Percentiles rank a stretch among this genome's conserved stretches.
Evolutionary conservation across 2,329 filamentous ascomycete genomes (phyloP).

Genomic region (Hymenoscyphus scutula): DNA sequence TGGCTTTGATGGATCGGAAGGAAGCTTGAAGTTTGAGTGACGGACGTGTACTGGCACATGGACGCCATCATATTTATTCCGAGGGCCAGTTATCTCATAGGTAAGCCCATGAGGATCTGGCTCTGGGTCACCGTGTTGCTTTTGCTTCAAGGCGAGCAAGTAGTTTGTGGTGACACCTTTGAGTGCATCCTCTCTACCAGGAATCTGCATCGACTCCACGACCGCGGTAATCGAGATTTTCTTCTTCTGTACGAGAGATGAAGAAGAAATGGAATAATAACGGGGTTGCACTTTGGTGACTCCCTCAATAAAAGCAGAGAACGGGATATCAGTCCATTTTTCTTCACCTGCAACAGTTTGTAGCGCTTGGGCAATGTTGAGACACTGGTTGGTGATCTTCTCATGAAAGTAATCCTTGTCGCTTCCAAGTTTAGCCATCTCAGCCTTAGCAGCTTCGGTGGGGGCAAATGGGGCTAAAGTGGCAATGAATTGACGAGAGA

Average conservation of each 20-base stretch:
- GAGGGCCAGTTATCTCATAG: slow-evolving; percentile 83
- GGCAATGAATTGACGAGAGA: slow-evolving; percentile 92
- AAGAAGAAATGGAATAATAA: slow-evolving; percentile 99
- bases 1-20: slow-evolving; percentile 89
- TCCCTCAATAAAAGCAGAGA: slow-evolving; percentile 92
- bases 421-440: slow-evolving; percentile 82
- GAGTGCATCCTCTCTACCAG: slow-evolving; percentile 73
- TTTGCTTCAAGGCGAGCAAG: slow-evolving; percentile 88
- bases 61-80: slow-evolving; percentile 96
- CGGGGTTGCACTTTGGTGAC: slow-evolving; percentile 93
- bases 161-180: slow-evolving; percentile 98
- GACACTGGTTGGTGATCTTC: slow-evolving; percentile 75
- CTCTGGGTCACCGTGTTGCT: slow-evolving; percentile 84
- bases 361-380: slow-evolving; percentile 87
- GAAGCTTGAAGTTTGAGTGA: slow-evolving; percentile 98
- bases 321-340: slow-evolving; percentile 82
- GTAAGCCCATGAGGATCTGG: slow-evolving; percentile 81
- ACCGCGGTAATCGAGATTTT: slow-evolving; percentile 95
- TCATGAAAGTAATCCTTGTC: slow-evolving; percentile 96
- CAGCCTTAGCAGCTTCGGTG: slow-evolving; percentile 76
- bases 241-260: slow-evolving; percentile 88
- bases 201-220: slow-evolving; percentile 78
- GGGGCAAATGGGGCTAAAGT: slow-evolving; percentile 87
- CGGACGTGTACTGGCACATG: slow-evolving; percentile 94
- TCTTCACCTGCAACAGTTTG: slow-evolving; percentile 68